A percentile compares a stretch with the other conserved stretches of the same genome.
These are phyloP conservation scores for Plasmodium malariae DNA, from an alignment of 169 alveolate genomes.

Conservation along the genomic window DNA sequence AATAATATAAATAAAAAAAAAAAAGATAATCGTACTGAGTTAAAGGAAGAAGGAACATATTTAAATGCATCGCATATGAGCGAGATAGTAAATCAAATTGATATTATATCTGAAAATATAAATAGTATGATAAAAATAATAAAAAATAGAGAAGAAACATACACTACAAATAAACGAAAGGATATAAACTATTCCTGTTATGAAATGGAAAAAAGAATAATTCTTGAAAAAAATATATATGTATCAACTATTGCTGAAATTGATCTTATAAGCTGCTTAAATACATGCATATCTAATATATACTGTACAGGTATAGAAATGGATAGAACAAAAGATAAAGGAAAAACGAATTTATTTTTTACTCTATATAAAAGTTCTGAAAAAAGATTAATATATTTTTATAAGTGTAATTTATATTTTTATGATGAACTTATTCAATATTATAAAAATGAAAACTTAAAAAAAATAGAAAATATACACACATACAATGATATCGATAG, in stretches of 20 bases:
- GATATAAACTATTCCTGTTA: slow-evolving; percentile 26
- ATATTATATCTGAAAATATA: background rate
- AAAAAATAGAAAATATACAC: slow-evolving; percentile 28
- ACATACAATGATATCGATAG: slow-evolving; percentile 14
- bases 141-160: slow-evolving; percentile 39
- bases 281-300: slow-evolving; percentile 78
- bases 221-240: slow-evolving; percentile 24
- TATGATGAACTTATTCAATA: slow-evolving; percentile 29
- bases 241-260: slow-evolving; percentile 61
- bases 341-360: slow-evolving; percentile 32
- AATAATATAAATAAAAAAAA: background rate
- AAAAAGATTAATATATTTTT: background rate
- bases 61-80: background rate
- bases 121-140: slow-evolving; percentile 8
- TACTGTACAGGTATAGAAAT: slow-evolving; percentile 84
- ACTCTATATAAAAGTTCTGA: slow-evolving; percentile 32
- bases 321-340: slow-evolving; percentile 47
- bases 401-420: slow-evolving; percentile 52
- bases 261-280: slow-evolving; percentile 69
- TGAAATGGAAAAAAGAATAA: slow-evolving; percentile 7
- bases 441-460: slow-evolving; percentile 12
- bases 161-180: slow-evolving; percentile 10
- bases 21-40: background rate
- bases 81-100: background rate
- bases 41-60: background rate